phyloP scores from a whole-genome alignment of 2,329 filamentous ascomycete species.

The Aspergillus fumigatus region DNA sequence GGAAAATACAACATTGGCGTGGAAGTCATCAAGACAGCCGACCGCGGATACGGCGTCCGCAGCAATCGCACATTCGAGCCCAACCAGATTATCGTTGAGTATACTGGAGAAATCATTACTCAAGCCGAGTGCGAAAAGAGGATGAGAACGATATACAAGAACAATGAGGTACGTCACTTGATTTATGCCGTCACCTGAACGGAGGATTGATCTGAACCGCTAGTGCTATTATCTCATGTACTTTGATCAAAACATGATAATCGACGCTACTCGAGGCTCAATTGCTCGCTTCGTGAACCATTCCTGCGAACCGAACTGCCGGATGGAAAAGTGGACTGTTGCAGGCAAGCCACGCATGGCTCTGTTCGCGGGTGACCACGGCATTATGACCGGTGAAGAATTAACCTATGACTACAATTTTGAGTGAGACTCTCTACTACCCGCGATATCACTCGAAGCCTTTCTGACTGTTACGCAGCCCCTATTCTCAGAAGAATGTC shows the following conservation, averaged over 20 bases:
- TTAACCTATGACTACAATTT: conserved; percentile 90
- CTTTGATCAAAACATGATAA: conserved; percentile 97
- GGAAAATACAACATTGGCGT: conserved; percentile 90
- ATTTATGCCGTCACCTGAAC: not conserved
- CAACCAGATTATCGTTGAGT: conserved; percentile 96
- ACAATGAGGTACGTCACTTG: conserved; percentile 68
- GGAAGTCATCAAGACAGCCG: conserved; percentile 84
- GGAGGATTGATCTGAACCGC: conserved; percentile 8
- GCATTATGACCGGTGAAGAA: conserved; percentile 92
- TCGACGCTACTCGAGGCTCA: conserved; percentile 91
- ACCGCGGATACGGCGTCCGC: conserved; percentile 87
- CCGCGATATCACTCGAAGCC: not conserved
- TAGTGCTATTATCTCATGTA: conserved; percentile 98
- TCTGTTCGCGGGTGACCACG: conserved; percentile 82
- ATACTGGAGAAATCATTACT: conserved; percentile 95
- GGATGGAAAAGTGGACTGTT: conserved; percentile 98
- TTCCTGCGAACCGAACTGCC: conserved; percentile 91
- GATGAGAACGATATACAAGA: conserved; percentile 90
- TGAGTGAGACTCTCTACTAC: conserved; percentile 45
- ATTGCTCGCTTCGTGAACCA: conserved; percentile 98
- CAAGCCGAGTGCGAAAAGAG: conserved; percentile 87
- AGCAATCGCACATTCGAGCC: conserved; percentile 82
- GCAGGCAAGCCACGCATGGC: conserved; percentile 92
- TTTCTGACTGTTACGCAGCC: conserved; percentile 31
- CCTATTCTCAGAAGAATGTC: conserved; percentile 58